phyloP scores from a whole-genome alignment of 352 stramenopile species.

The Phytophthora sp. region DNA sequence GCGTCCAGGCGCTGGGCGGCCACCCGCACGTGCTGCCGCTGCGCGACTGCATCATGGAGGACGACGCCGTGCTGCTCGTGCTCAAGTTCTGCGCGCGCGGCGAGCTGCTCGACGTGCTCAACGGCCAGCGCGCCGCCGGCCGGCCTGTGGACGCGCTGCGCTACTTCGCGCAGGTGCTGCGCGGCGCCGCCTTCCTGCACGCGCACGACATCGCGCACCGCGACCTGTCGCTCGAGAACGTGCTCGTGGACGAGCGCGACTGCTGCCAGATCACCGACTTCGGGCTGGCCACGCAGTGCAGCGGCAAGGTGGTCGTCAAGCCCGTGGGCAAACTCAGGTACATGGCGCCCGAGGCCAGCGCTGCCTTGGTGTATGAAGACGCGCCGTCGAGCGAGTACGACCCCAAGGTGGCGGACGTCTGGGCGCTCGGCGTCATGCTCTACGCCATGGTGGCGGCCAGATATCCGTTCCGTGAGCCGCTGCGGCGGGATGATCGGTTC shows the following conservation, averaged over 20 bases:
- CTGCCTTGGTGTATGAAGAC: constrained; percentile 28
- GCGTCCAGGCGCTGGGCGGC: constrained; percentile 60
- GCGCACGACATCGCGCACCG: constrained; percentile 77
- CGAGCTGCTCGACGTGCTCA: constrained; percentile 80
- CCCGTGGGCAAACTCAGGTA: constrained; percentile 82
- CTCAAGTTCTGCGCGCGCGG: constrained; percentile 71
- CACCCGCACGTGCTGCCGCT: constrained; percentile 75
- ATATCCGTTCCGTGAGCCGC: constrained; percentile 69
- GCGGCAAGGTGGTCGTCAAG: constrained; percentile 29
- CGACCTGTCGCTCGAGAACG: constrained; percentile 85
- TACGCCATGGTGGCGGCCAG: constrained; percentile 70
- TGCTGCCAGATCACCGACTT: constrained; percentile 86
- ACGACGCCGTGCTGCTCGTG: constrained; percentile 67
- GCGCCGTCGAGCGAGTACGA: constrained; percentile 48
- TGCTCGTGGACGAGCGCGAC: constrained; percentile 72
- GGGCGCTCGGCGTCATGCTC: constrained; percentile 84
- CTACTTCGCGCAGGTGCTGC: constrained; percentile 75
- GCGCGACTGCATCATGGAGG: constrained; percentile 68
- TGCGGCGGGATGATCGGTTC: constrained; percentile 63
- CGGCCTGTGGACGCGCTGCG: constrained; percentile 35
- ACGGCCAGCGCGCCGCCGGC: constrained; percentile 45
- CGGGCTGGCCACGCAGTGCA: constrained; percentile 57
- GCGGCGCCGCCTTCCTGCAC: constrained; percentile 76
- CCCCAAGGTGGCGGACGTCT: constrained; percentile 70
- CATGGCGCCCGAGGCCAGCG: constrained; percentile 76